A percentile compares a stretch with the other conserved stretches of the same genome.
Conservation (phyloP, 495 filamentous ascomycete species). For the Tuber microsphaerosporum region DNA sequence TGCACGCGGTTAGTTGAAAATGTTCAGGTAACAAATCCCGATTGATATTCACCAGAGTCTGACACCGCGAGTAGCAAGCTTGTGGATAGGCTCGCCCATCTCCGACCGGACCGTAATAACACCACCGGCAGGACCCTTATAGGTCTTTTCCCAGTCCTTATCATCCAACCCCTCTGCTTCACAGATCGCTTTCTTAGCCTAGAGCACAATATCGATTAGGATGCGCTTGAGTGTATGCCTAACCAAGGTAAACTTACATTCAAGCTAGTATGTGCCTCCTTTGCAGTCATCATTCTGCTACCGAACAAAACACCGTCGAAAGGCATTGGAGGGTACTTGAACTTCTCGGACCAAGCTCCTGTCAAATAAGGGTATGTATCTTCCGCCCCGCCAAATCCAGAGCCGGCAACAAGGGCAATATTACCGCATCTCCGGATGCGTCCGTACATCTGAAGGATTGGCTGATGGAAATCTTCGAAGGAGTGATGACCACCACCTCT, state of each 20-base stretch:
- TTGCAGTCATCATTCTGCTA: slow-evolving; percentile 88
- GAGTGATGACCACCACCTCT: slow-evolving; percentile 92
- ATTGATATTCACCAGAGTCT: slow-evolving; percentile 59
- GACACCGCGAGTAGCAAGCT: slow-evolving; percentile 90
- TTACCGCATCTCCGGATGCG: slow-evolving; percentile 75
- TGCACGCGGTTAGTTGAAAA: background rate
- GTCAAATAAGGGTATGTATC: slow-evolving; percentile 92
- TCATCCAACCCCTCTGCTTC: slow-evolving; percentile 86
- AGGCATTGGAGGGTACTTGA: slow-evolving; percentile 87
- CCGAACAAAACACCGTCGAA: slow-evolving; percentile 87
- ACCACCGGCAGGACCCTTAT: slow-evolving; percentile 83
- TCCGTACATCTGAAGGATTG: slow-evolving; percentile 84
- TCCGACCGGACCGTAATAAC: slow-evolving; percentile 96
- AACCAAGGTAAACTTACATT: slow-evolving; percentile 44
- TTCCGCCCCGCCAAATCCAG: slow-evolving; percentile 83
- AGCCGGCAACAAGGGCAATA: slow-evolving; percentile 80
- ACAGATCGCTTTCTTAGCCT: slow-evolving; percentile 87
- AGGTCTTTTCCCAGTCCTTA: slow-evolving; percentile 90
- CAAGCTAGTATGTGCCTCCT: slow-evolving; percentile 87
- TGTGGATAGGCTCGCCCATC: slow-evolving; percentile 99
- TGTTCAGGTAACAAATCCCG: background rate
- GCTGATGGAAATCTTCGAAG: slow-evolving; percentile 90
- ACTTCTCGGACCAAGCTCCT: slow-evolving; percentile 74
- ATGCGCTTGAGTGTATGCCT: background rate
- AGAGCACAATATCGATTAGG: slow-evolving; percentile 9